Evolutionary conservation across 73 alveolate genomes (phyloP).

Genomic region (Tetrahymena elliotti): DNA sequence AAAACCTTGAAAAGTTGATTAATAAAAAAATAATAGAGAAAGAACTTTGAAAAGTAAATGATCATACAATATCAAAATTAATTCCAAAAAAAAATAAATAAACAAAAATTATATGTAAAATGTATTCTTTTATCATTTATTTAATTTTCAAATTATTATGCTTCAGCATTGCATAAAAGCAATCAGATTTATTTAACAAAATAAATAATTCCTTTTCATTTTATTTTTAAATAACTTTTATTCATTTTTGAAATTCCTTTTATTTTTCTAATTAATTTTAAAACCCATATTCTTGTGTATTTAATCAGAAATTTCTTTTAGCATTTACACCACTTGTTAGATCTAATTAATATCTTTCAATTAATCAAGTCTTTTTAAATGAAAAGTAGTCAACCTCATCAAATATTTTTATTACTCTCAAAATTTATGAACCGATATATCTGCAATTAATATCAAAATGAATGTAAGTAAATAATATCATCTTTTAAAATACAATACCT

Average conservation of each 20-base stretch:
- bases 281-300: background rate
- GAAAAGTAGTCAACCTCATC: background rate
- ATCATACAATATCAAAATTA: background rate
- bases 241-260: background rate
- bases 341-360: background rate
- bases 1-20: background rate
- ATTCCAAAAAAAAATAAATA: background rate
- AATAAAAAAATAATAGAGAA: background rate
- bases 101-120: background rate
- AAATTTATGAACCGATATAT: background rate
- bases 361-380: background rate
- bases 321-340: background rate
- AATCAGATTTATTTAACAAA: background rate
- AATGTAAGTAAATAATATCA: background rate
- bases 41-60: background rate
- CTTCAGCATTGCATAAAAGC: background rate
- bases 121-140: no score
- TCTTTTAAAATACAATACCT: background rate
- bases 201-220: background rate
- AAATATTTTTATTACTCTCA: background rate
- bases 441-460: background rate
- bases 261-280: background rate
- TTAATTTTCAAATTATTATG: background rate
- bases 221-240: background rate
- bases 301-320: background rate